A percentile compares a stretch with the other conserved stretches of the same genome.
Conservation (phyloP, 768 basidiomycete genomes). For the Mycena alexandri region DNA sequence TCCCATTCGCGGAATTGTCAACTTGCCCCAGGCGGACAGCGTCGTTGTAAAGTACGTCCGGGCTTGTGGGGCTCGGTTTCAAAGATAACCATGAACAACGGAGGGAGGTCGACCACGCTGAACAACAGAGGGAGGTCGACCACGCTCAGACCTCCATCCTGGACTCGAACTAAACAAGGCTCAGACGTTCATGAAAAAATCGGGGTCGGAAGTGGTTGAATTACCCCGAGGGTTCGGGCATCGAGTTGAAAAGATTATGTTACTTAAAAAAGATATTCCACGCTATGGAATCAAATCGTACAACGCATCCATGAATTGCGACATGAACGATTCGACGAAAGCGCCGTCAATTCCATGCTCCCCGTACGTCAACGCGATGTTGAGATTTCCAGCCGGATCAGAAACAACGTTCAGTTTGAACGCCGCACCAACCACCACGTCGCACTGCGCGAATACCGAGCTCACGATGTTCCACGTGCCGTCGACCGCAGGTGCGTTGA, state of each 20-base stretch:
- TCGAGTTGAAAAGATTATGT: too few species aligned
- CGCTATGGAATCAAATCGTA: conserved; percentile 4
- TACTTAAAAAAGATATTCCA: too few species aligned
- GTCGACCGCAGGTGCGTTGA: conserved; percentile 25
- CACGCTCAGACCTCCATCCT: too few species aligned
- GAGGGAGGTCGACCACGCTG: too few species aligned
- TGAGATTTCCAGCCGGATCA: conserved; percentile 42
- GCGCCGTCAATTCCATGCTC: conserved; percentile 40
- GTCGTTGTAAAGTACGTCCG: conserved; percentile 4
- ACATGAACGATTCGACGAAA: conserved; percentile 43
- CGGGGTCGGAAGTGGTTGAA: too few species aligned
- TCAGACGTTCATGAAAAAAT: too few species aligned
- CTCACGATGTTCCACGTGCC: conserved; percentile 40
- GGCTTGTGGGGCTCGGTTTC: too few species aligned
- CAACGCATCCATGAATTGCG: conserved; percentile 34
- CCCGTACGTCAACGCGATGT: conserved; percentile 46
- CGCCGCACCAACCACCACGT: conserved; percentile 45
- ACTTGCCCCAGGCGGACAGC: background rate
- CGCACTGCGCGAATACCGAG: conserved; percentile 47
- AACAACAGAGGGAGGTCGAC: too few species aligned
- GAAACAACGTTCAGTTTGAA: conserved; percentile 46
- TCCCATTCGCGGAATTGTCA: conserved; percentile 3
- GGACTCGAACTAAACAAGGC: too few species aligned
- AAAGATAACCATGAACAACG: too few species aligned
- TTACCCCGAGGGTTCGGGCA: too few species aligned